phyloP scores from a whole-genome alignment of 139 green algal genomes.

The Raphidocelis subcapitata region DNA sequence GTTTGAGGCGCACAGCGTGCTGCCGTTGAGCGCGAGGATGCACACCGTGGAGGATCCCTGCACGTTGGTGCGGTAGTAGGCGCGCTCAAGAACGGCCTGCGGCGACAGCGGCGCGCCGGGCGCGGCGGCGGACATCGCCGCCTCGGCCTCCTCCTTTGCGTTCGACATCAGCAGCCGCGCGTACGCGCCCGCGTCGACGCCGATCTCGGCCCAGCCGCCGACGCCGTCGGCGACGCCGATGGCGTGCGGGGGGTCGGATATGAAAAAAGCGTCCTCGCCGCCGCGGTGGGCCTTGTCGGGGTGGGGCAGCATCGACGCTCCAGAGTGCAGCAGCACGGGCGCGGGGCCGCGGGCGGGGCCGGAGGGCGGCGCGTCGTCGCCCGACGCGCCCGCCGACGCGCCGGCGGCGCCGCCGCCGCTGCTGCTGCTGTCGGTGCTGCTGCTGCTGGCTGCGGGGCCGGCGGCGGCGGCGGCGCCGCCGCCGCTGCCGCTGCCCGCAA shows the following conservation, averaged over 20 bases:
- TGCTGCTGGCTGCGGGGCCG: too few species aligned
- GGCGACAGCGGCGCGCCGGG: constrained; percentile 16
- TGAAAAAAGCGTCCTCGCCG: constrained; percentile 86
- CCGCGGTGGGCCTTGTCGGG: constrained; percentile 81
- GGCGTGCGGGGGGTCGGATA: constrained; percentile 45
- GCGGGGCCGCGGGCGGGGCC: too few species aligned
- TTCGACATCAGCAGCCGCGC: constrained; percentile 75
- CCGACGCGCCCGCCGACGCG: too few species aligned
- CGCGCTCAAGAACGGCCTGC: constrained; percentile 58
- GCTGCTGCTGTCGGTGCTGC: too few species aligned
- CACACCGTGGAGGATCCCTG: constrained; percentile 81
- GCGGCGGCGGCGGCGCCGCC: too few species aligned
- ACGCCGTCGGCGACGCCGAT: constrained; percentile 88
- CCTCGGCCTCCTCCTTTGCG: constrained; percentile 49
- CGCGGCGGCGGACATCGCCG: constrained; percentile 4
- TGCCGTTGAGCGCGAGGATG: constrained; percentile 71
- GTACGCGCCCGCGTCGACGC: constrained; percentile 84
- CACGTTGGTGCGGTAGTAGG: constrained; percentile 44
- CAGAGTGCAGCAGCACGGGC: constrained; percentile 48
- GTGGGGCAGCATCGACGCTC: constrained; percentile 78
- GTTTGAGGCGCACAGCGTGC: constrained; percentile 77
- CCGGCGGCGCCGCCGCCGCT: too few species aligned
- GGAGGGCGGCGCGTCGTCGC: too few species aligned
- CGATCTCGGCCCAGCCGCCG: constrained; percentile 77
- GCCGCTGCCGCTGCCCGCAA: too few species aligned